phyloP scores from a whole-genome alignment of 2,329 filamentous ascomycete species.

The Sclerotinia sclerotiorum region DNA sequence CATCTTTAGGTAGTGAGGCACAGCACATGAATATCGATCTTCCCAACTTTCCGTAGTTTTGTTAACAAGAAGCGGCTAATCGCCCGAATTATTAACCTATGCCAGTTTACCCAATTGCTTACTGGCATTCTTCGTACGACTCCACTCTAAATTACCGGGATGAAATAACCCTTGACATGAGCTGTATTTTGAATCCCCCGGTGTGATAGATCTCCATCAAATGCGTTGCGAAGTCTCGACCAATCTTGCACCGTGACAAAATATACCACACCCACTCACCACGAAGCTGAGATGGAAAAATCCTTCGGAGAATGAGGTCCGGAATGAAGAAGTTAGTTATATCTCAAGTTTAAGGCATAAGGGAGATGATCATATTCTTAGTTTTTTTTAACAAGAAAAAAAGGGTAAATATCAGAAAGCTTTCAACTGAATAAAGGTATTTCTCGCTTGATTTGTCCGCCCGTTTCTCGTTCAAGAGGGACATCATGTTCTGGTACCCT shows the following conservation, averaged over 20 bases:
- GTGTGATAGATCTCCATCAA: neutral
- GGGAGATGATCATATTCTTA: too few relatives aligned
- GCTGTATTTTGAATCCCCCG: too few relatives aligned
- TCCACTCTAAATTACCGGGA: neutral
- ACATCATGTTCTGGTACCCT: neutral
- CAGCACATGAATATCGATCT: neutral
- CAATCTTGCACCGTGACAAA: neutral
- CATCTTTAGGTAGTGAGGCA: neutral
- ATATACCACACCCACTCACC: too few relatives aligned
- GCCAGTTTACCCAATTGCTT: neutral
- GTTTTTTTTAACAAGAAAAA: too few relatives aligned
- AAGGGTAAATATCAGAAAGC: too few relatives aligned
- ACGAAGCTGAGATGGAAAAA: neutral
- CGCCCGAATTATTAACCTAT: neutral
- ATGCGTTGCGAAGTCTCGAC: neutral
- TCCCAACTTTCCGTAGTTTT: too few relatives aligned
- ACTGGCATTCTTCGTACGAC: neutral
- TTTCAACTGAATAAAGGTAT: neutral
- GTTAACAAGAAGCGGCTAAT: neutral
- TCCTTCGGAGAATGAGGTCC: neutral
- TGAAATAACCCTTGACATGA: neutral
- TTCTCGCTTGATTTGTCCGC: neutral
- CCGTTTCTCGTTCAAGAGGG: neutral
- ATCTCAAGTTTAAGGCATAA: neutral
- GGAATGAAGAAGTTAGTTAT: neutral